Conservation (phyloP, 192 early-diverging fungal genomes). For the Coemansia erecta region DNA sequence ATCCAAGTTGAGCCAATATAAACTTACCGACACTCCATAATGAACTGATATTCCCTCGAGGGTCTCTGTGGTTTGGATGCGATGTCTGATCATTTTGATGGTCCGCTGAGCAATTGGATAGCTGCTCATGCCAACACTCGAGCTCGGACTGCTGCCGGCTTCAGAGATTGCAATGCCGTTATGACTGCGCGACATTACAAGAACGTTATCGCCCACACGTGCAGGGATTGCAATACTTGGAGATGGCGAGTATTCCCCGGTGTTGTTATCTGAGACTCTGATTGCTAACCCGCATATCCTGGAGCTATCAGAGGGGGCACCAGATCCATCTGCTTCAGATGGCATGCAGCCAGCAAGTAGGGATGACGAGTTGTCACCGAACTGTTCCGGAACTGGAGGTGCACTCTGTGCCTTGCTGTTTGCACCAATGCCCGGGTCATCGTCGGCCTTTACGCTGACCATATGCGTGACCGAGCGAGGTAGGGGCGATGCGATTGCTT, state of each 20-base stretch:
- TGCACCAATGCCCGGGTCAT: constrained; percentile 1
- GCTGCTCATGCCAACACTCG: background rate
- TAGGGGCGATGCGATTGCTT: constrained; percentile 40
- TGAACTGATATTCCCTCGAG: constrained; percentile 39
- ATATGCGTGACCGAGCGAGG: constrained; percentile 39
- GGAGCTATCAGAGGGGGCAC: background rate
- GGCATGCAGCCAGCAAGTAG: background rate
- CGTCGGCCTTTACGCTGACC: constrained; percentile 27
- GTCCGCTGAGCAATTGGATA: constrained; percentile 12
- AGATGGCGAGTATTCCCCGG: background rate
- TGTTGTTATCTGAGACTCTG: background rate
- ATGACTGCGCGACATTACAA: constrained; percentile 10
- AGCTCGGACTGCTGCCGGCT: constrained; percentile 8
- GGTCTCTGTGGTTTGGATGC: constrained; percentile 18
- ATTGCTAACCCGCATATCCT: constrained; percentile 8
- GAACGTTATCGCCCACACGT: constrained; percentile 8
- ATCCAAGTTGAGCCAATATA: background rate
- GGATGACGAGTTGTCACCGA: background rate
- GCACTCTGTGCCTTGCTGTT: background rate
- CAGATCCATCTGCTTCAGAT: background rate
- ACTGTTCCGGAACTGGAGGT: background rate
- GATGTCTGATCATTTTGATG: constrained; percentile 44
- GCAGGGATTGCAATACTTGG: constrained; percentile 7
- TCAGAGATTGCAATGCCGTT: constrained; percentile 10
- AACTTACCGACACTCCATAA: constrained; percentile 37